Conservation (phyloP, 768 basidiomycete species). For the Sarcodon aspratus region DNA sequence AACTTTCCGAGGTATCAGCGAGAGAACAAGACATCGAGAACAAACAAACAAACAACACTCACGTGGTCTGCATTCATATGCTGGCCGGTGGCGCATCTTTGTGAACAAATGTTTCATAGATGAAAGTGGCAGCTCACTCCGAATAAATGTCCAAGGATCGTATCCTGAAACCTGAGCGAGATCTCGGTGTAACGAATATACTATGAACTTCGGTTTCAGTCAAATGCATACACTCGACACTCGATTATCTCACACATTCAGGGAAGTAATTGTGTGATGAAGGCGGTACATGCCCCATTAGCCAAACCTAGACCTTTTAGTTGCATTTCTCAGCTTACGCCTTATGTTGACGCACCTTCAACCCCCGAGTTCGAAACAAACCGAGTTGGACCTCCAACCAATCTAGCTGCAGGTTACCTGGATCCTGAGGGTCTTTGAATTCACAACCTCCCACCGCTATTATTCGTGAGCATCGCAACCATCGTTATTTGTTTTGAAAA, state of each 20-base stretch:
- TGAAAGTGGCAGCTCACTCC: constrained; percentile 44
- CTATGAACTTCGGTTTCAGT: constrained; percentile 10
- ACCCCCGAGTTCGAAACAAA: constrained; percentile 50
- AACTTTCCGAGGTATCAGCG: constrained; percentile 25
- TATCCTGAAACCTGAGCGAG: constrained; percentile 77
- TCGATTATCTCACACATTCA: constrained; percentile 55
- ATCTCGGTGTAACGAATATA: constrained; percentile 65
- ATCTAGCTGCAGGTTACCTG: constrained; percentile 82
- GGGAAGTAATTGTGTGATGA: constrained; percentile 71
- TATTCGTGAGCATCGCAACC: neutral
- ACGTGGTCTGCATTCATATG: constrained; percentile 84
- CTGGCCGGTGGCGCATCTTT: constrained; percentile 18
- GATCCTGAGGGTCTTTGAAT: constrained; percentile 52
- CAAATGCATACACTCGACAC: too few relatives aligned
- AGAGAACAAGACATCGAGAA: neutral
- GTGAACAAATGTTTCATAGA: constrained; percentile 16
- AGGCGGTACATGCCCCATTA: constrained; percentile 81
- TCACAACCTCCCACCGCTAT: constrained; percentile 70
- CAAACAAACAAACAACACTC: constrained; percentile 12
- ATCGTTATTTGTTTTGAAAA: constrained; percentile 1
- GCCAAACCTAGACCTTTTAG: constrained; percentile 28
- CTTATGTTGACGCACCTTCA: constrained; percentile 52
- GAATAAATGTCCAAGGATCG: constrained; percentile 76
- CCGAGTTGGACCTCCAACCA: constrained; percentile 85
- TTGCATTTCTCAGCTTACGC: neutral